Evolutionary conservation across 345 rosid genomes (phyloP), one percentile per base, ranked within the genome.

Genomic region (Gynandropsis gynandra): DNA sequence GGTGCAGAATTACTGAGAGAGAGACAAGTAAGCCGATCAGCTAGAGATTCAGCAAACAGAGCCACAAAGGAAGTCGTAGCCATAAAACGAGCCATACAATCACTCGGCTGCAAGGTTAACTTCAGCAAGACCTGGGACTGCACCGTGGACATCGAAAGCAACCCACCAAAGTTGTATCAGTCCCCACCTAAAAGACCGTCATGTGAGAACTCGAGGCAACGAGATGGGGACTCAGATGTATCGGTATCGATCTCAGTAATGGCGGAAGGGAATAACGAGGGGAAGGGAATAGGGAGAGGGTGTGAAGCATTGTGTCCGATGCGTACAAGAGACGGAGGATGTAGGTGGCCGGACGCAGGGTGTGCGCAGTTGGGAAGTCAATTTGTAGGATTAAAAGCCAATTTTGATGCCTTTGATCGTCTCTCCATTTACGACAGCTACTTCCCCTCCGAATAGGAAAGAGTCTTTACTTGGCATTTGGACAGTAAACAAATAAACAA

Each of bases 331-430:
- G 87, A 88, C 42, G 89, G 88, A 66, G 82, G 75, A 24, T 92
- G 98, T 63, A 66, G 74, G 42, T 82, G 98, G 97, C 97, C 98
- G 1, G 95, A 87, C 46, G 90, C 87, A 4, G 83, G 77, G 16
- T 92, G 98, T 76, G 88, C 88, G 46, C 95, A 80, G 61, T 62
- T 75, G 9, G 67, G 84, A 59, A 80, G 90, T 63, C 98, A 92
- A 48, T 66, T 79, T 64, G 80, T 81, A 4, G 98, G 97, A 27
- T 62, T 92, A 36, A 87, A 73, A 66, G 93, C 95, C 35, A 80
- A 92, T 59, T 87, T 74, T 19, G 97, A 92, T 59, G 94, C 98
- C 42, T 74, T 92, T 57, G 98, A 92, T 32, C 70, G 69, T 45
- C 84, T 92, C 58, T 82, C 90, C 37, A 78, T 92, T 36, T 61